A percentile compares a stretch with the other conserved stretches of the same genome.
Conservation (phyloP, 2,329 filamentous ascomycete species). For the Alternaria sp. region DNA sequence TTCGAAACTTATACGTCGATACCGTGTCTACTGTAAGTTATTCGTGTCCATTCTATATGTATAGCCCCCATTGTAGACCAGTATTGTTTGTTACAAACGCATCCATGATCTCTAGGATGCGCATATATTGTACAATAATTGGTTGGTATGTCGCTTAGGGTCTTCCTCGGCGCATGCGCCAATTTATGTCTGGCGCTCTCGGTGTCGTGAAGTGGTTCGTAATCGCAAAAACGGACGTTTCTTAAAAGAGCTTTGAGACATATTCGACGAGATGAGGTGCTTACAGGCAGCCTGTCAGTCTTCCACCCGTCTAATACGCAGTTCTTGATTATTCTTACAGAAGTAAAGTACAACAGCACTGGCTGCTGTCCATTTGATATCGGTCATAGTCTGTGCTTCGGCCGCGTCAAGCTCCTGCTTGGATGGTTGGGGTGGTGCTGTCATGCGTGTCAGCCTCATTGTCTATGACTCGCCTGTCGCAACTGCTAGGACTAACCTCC, state of each 20-base stretch:
- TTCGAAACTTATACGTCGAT: background rate
- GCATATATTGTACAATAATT: constrained; percentile 13
- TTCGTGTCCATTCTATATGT: background rate
- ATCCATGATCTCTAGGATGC: constrained; percentile 5
- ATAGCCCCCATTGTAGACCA: background rate
- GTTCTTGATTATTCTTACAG: constrained; percentile 64
- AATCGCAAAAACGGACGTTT: constrained; percentile 1
- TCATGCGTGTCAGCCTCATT: constrained; percentile 15
- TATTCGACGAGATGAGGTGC: constrained; percentile 66
- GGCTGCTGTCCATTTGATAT: constrained; percentile 71
- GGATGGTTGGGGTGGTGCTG: constrained; percentile 74
- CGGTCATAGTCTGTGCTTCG: constrained; percentile 72
- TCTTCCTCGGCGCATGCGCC: background rate
- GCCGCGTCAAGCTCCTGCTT: constrained; percentile 70
- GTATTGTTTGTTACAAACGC: constrained; percentile 19
- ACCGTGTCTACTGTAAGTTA: background rate
- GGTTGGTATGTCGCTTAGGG: background rate
- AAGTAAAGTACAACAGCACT: constrained; percentile 76
- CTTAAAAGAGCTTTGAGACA: constrained; percentile 61
- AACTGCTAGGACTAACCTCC: constrained; percentile 58
- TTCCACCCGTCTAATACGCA: background rate
- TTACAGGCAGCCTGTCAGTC: constrained; percentile 43
- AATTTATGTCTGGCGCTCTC: background rate
- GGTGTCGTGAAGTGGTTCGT: background rate
- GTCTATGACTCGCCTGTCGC: background rate